A percentile compares a stretch with the other conserved stretches of the same genome.
Conservation (phyloP, 108 stramenopile species). For the Conticribra guillardii region DNA sequence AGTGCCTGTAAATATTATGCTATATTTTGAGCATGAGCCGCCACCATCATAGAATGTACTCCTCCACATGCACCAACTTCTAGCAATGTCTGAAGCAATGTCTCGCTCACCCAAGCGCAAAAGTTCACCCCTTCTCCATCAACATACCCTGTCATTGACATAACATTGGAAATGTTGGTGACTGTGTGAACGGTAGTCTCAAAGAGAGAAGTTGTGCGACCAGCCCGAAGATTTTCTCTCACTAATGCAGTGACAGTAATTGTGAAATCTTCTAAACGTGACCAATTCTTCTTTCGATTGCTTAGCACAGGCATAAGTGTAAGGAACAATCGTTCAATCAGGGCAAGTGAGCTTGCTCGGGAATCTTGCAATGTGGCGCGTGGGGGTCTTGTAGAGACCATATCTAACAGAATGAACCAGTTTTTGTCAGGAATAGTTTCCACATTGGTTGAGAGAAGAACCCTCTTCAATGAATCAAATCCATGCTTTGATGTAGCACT, state of each 20-base stretch:
- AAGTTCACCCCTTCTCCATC: constrained; percentile 57
- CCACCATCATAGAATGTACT: constrained; percentile 4
- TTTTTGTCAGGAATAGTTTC: constrained; percentile 67
- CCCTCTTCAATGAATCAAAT: constrained; percentile 64
- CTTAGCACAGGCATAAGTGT: constrained; percentile 53
- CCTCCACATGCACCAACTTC: constrained; percentile 71
- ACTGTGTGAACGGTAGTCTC: constrained; percentile 74
- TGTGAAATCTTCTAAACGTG: constrained; percentile 69
- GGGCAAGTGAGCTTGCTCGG: constrained; percentile 60
- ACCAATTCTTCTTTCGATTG: constrained; percentile 57
- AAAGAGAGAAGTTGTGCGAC: constrained; percentile 65
- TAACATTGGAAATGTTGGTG: constrained; percentile 65
- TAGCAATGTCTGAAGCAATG: constrained; percentile 65
- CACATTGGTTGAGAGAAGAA: constrained; percentile 59
- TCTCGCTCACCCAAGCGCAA: constrained; percentile 79
- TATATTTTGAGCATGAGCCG: neutral
- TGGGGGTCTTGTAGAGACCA: constrained; percentile 64
- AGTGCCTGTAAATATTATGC: neutral
- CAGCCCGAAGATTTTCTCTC: constrained; percentile 67
- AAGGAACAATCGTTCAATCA: constrained; percentile 69
- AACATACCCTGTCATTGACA: constrained; percentile 59
- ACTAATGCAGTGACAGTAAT: constrained; percentile 55
- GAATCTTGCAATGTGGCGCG: constrained; percentile 39
- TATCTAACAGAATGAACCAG: constrained; percentile 65
- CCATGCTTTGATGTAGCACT: constrained; percentile 58